Conservation (phyloP, 331 rosid species). For the Quercus phellos region DNA sequence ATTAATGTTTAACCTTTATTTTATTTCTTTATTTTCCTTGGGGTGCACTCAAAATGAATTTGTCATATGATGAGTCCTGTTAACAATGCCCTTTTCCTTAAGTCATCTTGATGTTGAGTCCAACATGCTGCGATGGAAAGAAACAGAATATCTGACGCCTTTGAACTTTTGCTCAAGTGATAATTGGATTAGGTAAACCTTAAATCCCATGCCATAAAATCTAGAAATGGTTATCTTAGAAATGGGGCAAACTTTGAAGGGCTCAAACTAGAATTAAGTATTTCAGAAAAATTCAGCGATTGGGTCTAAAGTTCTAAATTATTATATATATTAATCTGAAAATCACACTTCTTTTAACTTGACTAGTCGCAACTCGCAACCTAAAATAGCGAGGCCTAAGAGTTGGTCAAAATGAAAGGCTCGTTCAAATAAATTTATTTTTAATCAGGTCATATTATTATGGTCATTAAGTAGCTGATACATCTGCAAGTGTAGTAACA, state of each 20-base stretch:
- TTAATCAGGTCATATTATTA: neutral
- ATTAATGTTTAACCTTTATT: neutral
- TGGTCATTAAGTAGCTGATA: neutral
- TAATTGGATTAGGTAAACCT: too few species aligned
- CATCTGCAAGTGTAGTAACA: neutral
- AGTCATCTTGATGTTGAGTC: neutral
- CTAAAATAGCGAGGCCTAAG: neutral
- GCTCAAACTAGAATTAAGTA: neutral
- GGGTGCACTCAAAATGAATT: neutral
- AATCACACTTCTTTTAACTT: too few species aligned
- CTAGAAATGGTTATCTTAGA: neutral
- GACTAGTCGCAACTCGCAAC: neutral
- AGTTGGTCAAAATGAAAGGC: neutral
- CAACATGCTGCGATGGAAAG: neutral
- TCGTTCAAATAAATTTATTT: neutral
- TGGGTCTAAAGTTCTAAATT: neutral
- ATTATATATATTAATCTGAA: neutral
- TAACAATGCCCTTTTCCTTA: neutral
- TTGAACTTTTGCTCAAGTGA: neutral
- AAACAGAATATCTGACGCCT: neutral
- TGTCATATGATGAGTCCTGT: neutral
- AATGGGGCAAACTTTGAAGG: neutral
- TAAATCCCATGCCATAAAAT: too few species aligned
- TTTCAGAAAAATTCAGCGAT: neutral
- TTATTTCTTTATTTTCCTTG: neutral